Conservation (phyloP, 208 protist species). For the Leptomonas seymouri region DNA sequence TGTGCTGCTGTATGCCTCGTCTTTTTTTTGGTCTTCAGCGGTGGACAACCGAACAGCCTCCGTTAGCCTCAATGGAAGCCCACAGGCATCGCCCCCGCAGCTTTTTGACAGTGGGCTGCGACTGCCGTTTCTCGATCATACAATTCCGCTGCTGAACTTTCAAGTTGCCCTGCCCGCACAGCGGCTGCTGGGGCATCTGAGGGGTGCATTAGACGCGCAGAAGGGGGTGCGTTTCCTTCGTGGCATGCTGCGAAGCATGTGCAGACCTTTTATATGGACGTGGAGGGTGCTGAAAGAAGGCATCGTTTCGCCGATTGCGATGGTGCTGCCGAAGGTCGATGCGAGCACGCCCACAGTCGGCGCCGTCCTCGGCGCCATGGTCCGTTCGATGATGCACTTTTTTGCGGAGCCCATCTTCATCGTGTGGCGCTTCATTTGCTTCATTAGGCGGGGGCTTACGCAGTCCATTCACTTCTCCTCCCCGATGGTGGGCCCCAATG, state of each 20-base stretch:
- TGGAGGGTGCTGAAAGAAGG: constrained; percentile 2
- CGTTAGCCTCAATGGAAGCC: constrained; percentile 15
- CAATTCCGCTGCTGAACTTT: constrained; percentile 33
- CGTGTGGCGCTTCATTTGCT: constrained; percentile 17
- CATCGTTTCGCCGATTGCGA: neutral
- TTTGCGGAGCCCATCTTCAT: constrained; percentile 23
- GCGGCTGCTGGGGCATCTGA: neutral
- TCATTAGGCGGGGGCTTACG: constrained; percentile 7
- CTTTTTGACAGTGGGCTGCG: neutral
- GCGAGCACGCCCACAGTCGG: constrained; percentile 3
- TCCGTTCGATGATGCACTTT: constrained; percentile 19
- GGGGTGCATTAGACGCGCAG: neutral
- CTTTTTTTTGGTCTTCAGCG: constrained; percentile 29
- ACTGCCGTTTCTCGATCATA: constrained; percentile 21
- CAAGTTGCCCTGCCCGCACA: constrained; percentile 39
- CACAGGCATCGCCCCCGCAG: neutral
- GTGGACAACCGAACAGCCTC: constrained; percentile 32
- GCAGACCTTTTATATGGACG: neutral
- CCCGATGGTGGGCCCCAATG: constrained; percentile 3
- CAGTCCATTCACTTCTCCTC: constrained; percentile 1
- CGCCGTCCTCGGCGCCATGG: constrained; percentile 8
- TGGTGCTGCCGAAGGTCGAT: constrained; percentile 14
- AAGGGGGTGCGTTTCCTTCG: neutral
- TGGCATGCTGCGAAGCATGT: neutral
- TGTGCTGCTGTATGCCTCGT: constrained; percentile 28